Base-by-base conservation (phyloP, 2,329 filamentous ascomycete genomes). In the Clonostachys chloroleuca region DNA sequence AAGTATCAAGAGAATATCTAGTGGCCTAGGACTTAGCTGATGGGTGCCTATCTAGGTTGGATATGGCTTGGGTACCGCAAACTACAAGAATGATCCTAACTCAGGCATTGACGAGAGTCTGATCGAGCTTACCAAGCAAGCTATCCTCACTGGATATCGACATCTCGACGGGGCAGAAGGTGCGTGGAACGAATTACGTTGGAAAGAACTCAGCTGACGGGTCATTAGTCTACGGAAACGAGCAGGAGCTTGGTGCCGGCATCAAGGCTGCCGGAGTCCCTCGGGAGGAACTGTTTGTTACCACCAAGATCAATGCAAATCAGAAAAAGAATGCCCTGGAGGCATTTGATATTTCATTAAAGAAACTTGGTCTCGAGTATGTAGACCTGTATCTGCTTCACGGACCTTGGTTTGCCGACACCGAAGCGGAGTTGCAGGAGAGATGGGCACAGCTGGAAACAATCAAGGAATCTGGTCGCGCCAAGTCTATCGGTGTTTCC, bases 131-230 rank as follows among this genome's bases (percentile, higher is more conserved):
- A 74, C 75, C 40, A 78, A 85, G 48, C 74, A 68, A 52, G 87
- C 87, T 34, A 84, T 90, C 56, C 76, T 79, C 46, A 64, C 80
- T n/a, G 87, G 85, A 20, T 91, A 84, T 63, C 74, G 75, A 49
- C 87, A 92, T 58, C 73, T 91, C 4, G 88, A 92, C 62, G 81
- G 87, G 40, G 88, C 88, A 17, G 83, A 92, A 70, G 68, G 83
- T 84, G 60, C 48, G 66, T 53, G 20, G 12, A 4, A 20, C 39
- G 8, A 30, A 30, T 4, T 10, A 30, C 12, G 8, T 40, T 6
- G 35, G 45, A 50, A 12, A 51, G 34, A 35, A 10, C 36, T 30
- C 16, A 3, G 6, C 4, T 16, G 17, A 17, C 40, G 24, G 10
- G 9, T 5, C 18, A 5, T 5, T 10, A 83, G 80, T 68, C 14